Base-by-base conservation (phyloP, 768 basidiomycete species). In the Omphalotus guepiniiformis region DNA sequence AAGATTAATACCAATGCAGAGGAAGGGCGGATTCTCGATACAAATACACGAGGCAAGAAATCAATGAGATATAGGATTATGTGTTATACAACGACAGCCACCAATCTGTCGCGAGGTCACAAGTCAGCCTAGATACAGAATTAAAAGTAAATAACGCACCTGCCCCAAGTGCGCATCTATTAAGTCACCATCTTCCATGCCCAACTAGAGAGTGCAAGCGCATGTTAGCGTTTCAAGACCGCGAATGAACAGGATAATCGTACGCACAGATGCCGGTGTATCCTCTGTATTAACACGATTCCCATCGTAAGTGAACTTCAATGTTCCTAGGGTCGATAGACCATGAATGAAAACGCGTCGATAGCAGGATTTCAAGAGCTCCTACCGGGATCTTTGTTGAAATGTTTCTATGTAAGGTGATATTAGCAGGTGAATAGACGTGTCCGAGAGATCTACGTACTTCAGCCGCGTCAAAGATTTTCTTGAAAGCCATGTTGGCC, bases 401-500 rank as follows among this genome's bases (percentile, higher is more conserved):
- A 84, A 25, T 72, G 70, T 72, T 80, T 73, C 83, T 85, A 23
- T 6, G 26, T 23, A 39, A 30, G 18, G 7, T 13, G 36, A 38
- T 9, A 32, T 32, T 32, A 38, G 23, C 2, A 26, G 34, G 13
- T 26, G 27, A 13, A 30, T 13, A 6, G 38, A 27, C 13, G 16
- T 12, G 16, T 30, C 4, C 38, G 7, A 18, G 34, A 21, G 27
- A n/a, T 7, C 1, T 3, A 67, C 76, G 19, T 53, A 84, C 84
- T 72, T 83, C 80, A 2, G 80, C 79, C 13, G 81, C 83, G 15
- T 79, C 73, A 48, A 86, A 85, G 21, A 85, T 78, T 62, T 85
- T 85, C 30, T 66, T 60, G 54, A 86, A 83, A n/a, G 69, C 67
- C 71, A 78, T 85, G 28, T 75, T 78, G 1, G 71, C 51, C 50